phyloP scores from a whole-genome alignment of 352 stramenopile species.

The Phytophthora multivora region DNA sequence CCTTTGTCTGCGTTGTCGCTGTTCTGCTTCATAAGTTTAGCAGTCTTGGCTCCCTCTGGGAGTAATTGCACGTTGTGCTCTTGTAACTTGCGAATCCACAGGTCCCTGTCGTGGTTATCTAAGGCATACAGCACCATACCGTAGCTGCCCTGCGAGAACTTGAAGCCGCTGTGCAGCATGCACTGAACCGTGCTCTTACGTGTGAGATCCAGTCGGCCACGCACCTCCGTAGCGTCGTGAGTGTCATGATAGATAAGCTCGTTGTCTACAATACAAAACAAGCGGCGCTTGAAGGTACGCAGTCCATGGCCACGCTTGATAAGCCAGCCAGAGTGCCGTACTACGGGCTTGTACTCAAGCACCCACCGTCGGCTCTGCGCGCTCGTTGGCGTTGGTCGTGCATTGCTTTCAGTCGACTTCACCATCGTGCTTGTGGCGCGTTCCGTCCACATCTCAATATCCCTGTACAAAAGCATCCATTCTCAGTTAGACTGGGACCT shows the following conservation, averaged over 20 bases:
- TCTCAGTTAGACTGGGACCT: constrained; percentile 11
- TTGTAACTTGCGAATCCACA: constrained; percentile 86
- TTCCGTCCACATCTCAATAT: constrained; percentile 85
- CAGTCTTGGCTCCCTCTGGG: constrained; percentile 54
- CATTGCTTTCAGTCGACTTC: constrained; percentile 50
- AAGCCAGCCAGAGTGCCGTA: constrained; percentile 85
- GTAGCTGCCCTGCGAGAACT: constrained; percentile 70
- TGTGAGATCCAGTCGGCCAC: constrained; percentile 71
- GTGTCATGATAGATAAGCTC: constrained; percentile 88
- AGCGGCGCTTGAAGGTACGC: constrained; percentile 83
- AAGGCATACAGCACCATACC: constrained; percentile 83
- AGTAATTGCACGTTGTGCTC: constrained; percentile 72
- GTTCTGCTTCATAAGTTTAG: constrained; percentile 61
- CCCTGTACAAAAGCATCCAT: constrained; percentile 35
- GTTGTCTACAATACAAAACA: constrained; percentile 88
- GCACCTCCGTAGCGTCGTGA: constrained; percentile 78
- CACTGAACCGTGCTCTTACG: constrained; percentile 69
- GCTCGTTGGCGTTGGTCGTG: constrained; percentile 50
- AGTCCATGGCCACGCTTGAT: constrained; percentile 85
- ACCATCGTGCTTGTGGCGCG: constrained; percentile 79
- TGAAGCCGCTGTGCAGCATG: constrained; percentile 79
- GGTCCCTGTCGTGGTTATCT: constrained; percentile 75
- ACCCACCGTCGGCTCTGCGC: constrained; percentile 72
- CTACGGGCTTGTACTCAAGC: constrained; percentile 84
- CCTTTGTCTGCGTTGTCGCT: constrained; percentile 57